Base-by-base conservation (phyloP, 164 flowering plant genomes). In the Chloranthus sessilifolius region DNA sequence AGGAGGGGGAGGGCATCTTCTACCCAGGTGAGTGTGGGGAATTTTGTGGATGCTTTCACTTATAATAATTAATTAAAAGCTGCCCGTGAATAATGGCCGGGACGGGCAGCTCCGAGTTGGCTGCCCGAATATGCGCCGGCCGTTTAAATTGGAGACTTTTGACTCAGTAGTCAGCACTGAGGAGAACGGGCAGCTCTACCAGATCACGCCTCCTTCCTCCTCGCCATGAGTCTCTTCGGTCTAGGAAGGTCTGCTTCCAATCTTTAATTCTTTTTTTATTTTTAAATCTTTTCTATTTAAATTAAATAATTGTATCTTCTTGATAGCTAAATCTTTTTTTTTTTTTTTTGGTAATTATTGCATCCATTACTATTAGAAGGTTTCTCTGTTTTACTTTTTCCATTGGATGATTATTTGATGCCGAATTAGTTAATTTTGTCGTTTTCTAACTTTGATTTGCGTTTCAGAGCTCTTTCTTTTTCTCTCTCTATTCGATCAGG, bases 211-310 rank as follows among this genome's bases (percentile, higher is more conserved):
- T 20, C 12, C 50, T 28, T n/a, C 5, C 49, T 33, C 14, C 4
- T 5, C 52, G 50, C 57, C 50, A 65, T 65, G 70, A 60, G 65
- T 50, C 70, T 65, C 58, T 65, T 65, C 24, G 70, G 70, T 40
- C 56, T 65, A 21, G 70, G 70, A 57, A 65, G 70, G 61, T 17
- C 20, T 24, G 4, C 23, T n/a, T 40, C 25, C n/a, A 7, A 2
- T 27, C 25, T 11, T 3, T 19, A 7, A 23, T 22, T 23, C 0
- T 11, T 45, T 12, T 10, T 31, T 22, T 55, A 6, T 4, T 22
- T 37, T 25, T 33, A 5, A 0, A 4, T 50, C 11, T 34, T 16
- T 17, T 12, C 20, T 7, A 21, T 25, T 34, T 34, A 8, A 9
- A 2, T 7, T 31, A 17, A 37, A 1, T 15, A 1, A 6, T 9